Conservation (phyloP, 768 basidiomycete genomes). For the Tricholoma saponaceum region DNA sequence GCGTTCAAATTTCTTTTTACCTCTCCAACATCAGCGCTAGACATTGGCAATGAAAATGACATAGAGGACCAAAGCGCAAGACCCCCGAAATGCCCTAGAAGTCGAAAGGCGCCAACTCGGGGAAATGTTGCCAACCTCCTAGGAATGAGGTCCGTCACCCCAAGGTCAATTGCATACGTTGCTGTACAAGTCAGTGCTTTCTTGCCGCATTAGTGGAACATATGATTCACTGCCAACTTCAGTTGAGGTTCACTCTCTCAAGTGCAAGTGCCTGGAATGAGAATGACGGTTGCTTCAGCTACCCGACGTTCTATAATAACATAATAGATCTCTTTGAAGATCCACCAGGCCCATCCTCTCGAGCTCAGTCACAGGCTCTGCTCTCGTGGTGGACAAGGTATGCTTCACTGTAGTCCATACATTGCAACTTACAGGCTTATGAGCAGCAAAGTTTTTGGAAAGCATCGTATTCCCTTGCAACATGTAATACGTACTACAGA, state of each 20-base stretch:
- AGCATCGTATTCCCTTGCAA: not conserved
- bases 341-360: slow-evolving; percentile 6
- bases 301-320: no score
- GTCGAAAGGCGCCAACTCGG: not conserved
- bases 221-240: not conserved
- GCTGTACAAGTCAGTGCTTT: slow-evolving; percentile 24
- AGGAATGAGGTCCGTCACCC: slow-evolving; percentile 12
- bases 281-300: slow-evolving; percentile 11
- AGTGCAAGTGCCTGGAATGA: slow-evolving; percentile 6
- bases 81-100: not conserved
- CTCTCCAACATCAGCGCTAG: no score
- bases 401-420: no score
- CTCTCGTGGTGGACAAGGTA: slow-evolving; percentile 2
- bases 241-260: slow-evolving; percentile 13
- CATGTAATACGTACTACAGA: not conserved
- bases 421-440: no score
- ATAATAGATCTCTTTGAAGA: slow-evolving; percentile 13
- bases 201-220: no score
- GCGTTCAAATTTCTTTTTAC: no score
- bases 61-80: not conserved
- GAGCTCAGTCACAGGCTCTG: not conserved
- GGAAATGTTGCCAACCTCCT: no score
- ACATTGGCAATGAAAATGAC: not conserved
- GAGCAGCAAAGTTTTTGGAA: not conserved
- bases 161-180: no score